Percentiles rank a stretch among this genome's conserved stretches.
These are phyloP conservation scores for Cutaneotrichosporon dermatis DNA, from an alignment of 1,284 basidiomycete genomes.

Conservation along the genomic window DNA sequence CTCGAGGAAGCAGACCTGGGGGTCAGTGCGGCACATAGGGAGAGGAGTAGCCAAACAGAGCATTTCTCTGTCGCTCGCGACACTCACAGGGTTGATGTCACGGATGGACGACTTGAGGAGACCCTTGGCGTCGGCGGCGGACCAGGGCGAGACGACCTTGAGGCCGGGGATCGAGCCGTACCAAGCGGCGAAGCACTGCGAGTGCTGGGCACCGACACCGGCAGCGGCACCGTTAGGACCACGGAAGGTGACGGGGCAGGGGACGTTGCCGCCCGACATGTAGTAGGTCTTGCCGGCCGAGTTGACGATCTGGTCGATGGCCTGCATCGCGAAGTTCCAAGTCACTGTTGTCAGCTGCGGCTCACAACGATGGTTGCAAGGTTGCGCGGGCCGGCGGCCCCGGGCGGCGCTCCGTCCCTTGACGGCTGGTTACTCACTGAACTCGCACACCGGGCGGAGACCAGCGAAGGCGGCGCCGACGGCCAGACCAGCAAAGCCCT, in stretches of 20 bases:
- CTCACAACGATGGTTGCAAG: too few relatives aligned
- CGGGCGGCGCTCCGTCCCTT: too few relatives aligned
- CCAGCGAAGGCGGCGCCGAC: slow-evolving; percentile 92
- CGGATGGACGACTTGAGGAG: slow-evolving; percentile 96
- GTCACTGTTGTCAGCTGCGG: slow-evolving; percentile 33
- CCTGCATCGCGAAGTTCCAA: slow-evolving; percentile 55
- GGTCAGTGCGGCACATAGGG: neutral
- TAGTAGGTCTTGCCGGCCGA: slow-evolving; percentile 99
- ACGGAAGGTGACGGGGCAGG: slow-evolving; percentile 98
- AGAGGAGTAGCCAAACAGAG: too few relatives aligned
- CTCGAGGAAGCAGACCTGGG: slow-evolving; percentile 82
- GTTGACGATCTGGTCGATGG: slow-evolving; percentile 99
- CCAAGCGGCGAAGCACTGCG: slow-evolving; percentile 85
- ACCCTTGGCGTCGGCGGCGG: slow-evolving; percentile 95
- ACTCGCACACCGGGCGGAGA: slow-evolving; percentile 96
- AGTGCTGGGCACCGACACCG: slow-evolving; percentile 89
- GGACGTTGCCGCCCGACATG: slow-evolving; percentile 98
- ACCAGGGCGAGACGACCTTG: slow-evolving; percentile 97
- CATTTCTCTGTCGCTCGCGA: too few relatives aligned
- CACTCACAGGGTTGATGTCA: slow-evolving; percentile 80
- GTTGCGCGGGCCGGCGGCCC: too few relatives aligned
- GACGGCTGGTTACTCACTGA: slow-evolving; percentile 55
- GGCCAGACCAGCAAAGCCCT: slow-evolving; percentile 96
- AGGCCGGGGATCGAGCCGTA: slow-evolving; percentile 94
- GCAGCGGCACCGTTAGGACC: slow-evolving; percentile 98